Base-by-base conservation (phyloP, 768 basidiomycete species). In the Leccinum arenicola region DNA sequence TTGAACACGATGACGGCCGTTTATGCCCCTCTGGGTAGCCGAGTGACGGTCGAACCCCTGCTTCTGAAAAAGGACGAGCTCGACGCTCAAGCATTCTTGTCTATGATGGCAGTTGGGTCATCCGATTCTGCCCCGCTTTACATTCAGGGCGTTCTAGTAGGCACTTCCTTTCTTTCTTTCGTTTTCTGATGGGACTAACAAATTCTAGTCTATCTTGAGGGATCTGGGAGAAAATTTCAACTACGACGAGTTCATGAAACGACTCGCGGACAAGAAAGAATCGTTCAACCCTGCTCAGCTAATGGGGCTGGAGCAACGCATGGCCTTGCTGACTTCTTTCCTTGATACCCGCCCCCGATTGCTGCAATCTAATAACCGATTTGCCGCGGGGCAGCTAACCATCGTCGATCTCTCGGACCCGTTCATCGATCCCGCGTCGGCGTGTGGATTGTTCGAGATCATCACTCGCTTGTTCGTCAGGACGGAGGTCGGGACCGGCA, bases 391-490 rank as follows among this genome's bases (percentile, higher is more conserved):
- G 0, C 81, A 84, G 58, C 60, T 91, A 5, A 88, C 86, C 0
- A 85, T 91, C 12, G 68, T 89, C 4, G 89, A 90, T 61, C 74
- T 89, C 0, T 88, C 89, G 0, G 89, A 89, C 57, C 86, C 89
- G 0, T 90, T 90, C 62, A 79, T 89, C 10, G 89, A 91, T 64
- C 73, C 84, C 1, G 76, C 76, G 0, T 82, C 85, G 1, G 89
- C 89, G 2, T 88, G 88, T 61, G 82, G 82, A 0, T 68, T 90
- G 3, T 91, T 90, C 55, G 87, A 91, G 57, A 87, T 91, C 7
- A 70, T 90, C 1, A 78, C 82, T 0, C 78, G 88, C 38, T 65
- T 87, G 1, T 91, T 90, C 62, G 78, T 87, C 11, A 78, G 88
- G 27, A 79, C 84, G 1, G 74, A 83, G 1, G 78, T 87, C 3